Evolutionary conservation across 192 early-diverging fungal genomes (phyloP).

Genomic region (Linnemannia zychae): DNA sequence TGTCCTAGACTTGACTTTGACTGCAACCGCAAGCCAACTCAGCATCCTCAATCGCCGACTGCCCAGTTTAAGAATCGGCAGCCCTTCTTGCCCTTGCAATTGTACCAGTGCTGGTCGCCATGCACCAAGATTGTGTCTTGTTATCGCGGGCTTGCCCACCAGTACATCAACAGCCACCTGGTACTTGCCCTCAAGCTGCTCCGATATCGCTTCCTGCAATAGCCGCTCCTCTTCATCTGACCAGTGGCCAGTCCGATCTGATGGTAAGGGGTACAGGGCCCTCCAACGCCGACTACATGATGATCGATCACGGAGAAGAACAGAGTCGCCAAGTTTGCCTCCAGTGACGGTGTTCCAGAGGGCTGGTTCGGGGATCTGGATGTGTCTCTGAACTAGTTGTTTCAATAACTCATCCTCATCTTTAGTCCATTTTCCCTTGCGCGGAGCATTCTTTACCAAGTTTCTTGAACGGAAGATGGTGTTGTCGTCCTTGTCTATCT

Average conservation of each 20-base stretch:
- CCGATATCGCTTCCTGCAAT: neutral
- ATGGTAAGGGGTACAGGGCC: neutral
- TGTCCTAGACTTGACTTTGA: neutral
- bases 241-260: neutral
- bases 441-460: neutral
- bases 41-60: neutral
- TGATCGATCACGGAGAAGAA: neutral
- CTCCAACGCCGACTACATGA: conserved; percentile 13
- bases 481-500: neutral
- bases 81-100: neutral
- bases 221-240: neutral
- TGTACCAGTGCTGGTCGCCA: neutral
- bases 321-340: neutral
- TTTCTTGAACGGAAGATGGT: neutral
- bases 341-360: neutral
- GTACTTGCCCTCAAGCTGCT: conserved; percentile 6
- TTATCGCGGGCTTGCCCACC: neutral
- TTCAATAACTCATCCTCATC: conserved; percentile 5
- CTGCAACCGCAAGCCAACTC: neutral
- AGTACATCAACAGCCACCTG: neutral
- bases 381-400: neutral
- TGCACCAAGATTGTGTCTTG: neutral
- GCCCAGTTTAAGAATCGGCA: neutral
- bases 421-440: neutral
- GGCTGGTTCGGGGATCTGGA: neutral